Evolutionary conservation across 2,329 filamentous ascomycete species (phyloP), one percentile per base, ranked within the genome.

Genomic region (Cladophialophora exuberans): DNA sequence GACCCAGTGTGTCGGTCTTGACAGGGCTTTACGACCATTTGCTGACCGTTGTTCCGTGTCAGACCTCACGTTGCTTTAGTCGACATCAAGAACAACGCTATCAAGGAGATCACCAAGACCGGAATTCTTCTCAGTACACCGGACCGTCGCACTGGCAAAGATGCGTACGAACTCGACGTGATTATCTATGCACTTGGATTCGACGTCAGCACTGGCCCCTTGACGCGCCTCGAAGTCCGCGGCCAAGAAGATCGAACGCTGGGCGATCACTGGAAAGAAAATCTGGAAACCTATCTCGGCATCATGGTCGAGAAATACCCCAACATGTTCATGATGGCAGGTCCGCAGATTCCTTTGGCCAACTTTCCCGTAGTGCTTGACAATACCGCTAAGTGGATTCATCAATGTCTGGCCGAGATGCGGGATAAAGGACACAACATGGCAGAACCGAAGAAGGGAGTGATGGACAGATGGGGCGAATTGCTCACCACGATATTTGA

Each of bases 281-380:
- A 69, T 0, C 70, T 70, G 4, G 59, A 62, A 18, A 73, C 73
- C 0, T 75, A 70, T 53, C 61, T 79, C 1, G 77, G 77, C 1
- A 65, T 75, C 18, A 68, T 69, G 0, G 68, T 72, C 4, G 57
- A 67, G n/a, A 65, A 68, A 3, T 76, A 76, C 54, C 76, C 77
- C 0, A 81, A 81, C 44, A 71, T 79, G 70, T 78, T 80, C 66
- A 75, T 75, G 55, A 60, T 79, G 46, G 30, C 26, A 30, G 42
- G 42, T 10, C 39, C 39, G 11, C 39, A 43, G 39, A 10, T 22
- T 11, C 17, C 39, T 6, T 43, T 22, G 7, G 39, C 39, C 39
- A 43, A 43, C 13, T 11, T 43, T 11, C 39, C 39, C 3, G 20
- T 43, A 17, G 15, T 43, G 10, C 22, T 43, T 18, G 39, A 43